Evolutionary conservation across 1,284 basidiomycete genomes (phyloP), one percentile per base, ranked within the genome.

Genomic region (Cystobasidium sp.): DNA sequence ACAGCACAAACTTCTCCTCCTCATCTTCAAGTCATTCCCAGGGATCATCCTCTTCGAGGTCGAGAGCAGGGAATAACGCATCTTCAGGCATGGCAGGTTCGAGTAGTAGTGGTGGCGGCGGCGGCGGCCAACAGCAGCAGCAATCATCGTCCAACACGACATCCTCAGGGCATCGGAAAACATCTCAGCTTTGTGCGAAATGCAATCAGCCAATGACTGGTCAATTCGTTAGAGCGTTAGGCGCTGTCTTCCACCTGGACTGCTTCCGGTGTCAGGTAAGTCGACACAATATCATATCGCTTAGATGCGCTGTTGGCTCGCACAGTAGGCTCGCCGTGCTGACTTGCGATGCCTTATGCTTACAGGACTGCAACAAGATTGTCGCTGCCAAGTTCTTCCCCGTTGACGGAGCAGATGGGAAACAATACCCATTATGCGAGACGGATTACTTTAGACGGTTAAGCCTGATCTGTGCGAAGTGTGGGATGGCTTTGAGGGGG

Each of bases 321-420:
- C 41, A 20, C 24, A 41, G 14, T 6, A 10, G 10, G 53, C 53
- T 31, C 31, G 18, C 4, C 12, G 16, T 47, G 37, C 6, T 18
- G n/a, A 49, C 24, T 41, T 22, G 43, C 39, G n/a, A 18, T n/a
- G 41, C 43, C n/a, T 7, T 16, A n/a, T 43, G 10, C 44, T 10
- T 55, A 31, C 81, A 97, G 94, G 97, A 99, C 83, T 99, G 96
- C 82, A 90, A 93, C 79, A 91, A 91, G 80, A 92, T 97, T 66
- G 96, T 99, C 55, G 96, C 96, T 22, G 91, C 92, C 79, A 99
- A 99, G 84, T 99, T 99, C 86, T 99, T 99, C 84, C 96, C 97
- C 44, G 93, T 97, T 80, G 93, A 97, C 80, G 90, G 91, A 0
- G 85, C 88, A 61, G 91, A 93, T 81, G 89, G 90, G 77, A 90